Evolutionary conservation across 352 stramenopile genomes (phyloP), one percentile per base, ranked within the genome.

Genomic region (Phytophthora tubulina): DNA sequence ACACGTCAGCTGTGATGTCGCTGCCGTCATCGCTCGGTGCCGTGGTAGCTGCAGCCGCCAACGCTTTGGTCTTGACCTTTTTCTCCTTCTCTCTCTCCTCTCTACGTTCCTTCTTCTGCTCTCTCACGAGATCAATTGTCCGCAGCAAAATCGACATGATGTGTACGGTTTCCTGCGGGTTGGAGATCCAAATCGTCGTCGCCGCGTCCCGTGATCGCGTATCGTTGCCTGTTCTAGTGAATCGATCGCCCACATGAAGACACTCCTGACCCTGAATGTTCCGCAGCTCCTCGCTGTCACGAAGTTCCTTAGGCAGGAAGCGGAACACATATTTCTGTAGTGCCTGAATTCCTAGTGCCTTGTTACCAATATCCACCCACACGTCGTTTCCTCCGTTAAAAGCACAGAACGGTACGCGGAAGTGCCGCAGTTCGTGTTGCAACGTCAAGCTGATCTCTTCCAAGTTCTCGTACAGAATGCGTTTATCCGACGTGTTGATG

Each of bases 281-380:
- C 31, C 63, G 72, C 54, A 94, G 72, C 54, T 88, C 78, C 30
- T 91, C 79, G 56, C 67, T 87, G n/a, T 91, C 70, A 13, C 61
- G 76, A 30, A 94, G 66, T 46, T 98, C 96, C 45, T 90, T 89
- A 14, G 85, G 84, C 48, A 94, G 53, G 33, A 92, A 91, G 0
- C 82, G 77, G 56, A 92, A 88, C 10, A 95, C 85, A 51, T 91
- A 94, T 54, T 92, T 86, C 72, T 98, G 90, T 15, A 99, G 79
- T 35, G 97, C 93, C 63, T 93, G 75, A 41, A 99, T 97, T 11
- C 92, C 97, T 27, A 99, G 87, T 9, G 92, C 84, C 76, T 99
- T 99, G 79, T 99, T 97, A n/a, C 97, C 97, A 44, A 98, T 90
- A 75, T 99, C 97, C 13, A 99, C 94, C 94, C 94, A 99, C 45